Evolutionary conservation across 805 yeast species (phyloP).

Genomic region (Schizosaccharomyces octosporus): DNA sequence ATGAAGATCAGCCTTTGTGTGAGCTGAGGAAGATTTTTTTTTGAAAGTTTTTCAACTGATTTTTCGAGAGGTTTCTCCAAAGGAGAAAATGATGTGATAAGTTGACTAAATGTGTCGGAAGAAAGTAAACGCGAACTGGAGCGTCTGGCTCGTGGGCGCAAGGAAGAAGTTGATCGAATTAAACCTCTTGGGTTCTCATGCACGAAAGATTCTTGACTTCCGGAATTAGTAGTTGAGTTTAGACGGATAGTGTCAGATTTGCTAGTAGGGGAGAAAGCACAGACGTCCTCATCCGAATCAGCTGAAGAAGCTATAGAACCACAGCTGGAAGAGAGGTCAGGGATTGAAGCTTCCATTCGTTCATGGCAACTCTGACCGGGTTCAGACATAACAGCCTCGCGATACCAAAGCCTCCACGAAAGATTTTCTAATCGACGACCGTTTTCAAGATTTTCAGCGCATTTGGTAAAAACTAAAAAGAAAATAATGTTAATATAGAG

Average conservation of each 20-base stretch:
- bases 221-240: background rate
- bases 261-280: background rate
- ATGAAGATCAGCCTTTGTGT: too few relatives aligned
- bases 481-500: background rate
- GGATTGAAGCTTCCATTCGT: background rate
- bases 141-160: background rate
- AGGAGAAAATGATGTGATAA: background rate
- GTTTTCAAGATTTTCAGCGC: constrained; percentile 15
- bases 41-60: background rate
- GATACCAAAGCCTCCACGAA: constrained; percentile 17
- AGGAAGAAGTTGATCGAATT: background rate
- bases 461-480: constrained; percentile 13
- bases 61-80: background rate
- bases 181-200: background rate
- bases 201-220: background rate
- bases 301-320: background rate
- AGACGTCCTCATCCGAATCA: background rate
- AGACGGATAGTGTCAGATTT: background rate
- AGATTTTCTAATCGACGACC: constrained; percentile 17
- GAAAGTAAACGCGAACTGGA: background rate
- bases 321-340: background rate
- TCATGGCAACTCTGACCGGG: background rate
- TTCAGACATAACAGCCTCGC: constrained; percentile 8
- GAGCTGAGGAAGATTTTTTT: background rate
- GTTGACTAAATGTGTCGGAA: background rate